phyloP scores from a whole-genome alignment of 2,329 filamentous ascomycete genomes.

The Ophiobolus disseminans region DNA sequence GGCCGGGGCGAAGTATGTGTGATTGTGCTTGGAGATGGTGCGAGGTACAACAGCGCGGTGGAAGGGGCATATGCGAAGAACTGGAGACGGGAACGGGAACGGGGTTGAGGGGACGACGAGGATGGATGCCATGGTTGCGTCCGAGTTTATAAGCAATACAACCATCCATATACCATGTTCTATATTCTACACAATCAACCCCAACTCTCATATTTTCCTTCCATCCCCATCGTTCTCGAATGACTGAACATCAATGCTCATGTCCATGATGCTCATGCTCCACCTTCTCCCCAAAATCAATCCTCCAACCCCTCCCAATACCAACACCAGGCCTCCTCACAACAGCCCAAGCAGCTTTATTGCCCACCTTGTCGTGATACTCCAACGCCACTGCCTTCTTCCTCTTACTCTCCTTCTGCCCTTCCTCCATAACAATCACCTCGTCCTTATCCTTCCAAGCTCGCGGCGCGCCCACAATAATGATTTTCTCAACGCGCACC shows the following conservation, averaged over 20 bases:
- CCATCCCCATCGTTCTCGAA: background rate
- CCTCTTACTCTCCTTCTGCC: slow-evolving; percentile 52
- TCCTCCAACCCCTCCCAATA: slow-evolving; percentile 70
- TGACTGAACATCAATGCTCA: slow-evolving; percentile 23
- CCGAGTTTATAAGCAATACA: too few species aligned
- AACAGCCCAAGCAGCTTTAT: slow-evolving; percentile 68
- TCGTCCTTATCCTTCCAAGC: slow-evolving; percentile 71
- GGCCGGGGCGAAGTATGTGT: too few species aligned
- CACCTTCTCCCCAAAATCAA: slow-evolving; percentile 56
- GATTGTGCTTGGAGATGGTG: too few species aligned
- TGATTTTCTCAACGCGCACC: slow-evolving; percentile 82
- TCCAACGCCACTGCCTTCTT: slow-evolving; percentile 63
- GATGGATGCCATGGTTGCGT: too few species aligned
- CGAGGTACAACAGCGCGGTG: too few species aligned
- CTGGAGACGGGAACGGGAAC: too few species aligned
- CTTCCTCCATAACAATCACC: slow-evolving; percentile 70
- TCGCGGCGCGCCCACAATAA: slow-evolving; percentile 80
- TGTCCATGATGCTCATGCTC: slow-evolving; percentile 33
- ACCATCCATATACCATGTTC: too few species aligned
- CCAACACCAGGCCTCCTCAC: slow-evolving; percentile 68
- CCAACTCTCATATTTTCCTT: too few species aligned
- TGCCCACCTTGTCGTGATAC: slow-evolving; percentile 61
- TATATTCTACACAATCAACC: too few species aligned
- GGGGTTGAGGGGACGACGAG: too few species aligned
- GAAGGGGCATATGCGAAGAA: too few species aligned